Evolutionary conservation across 2,329 filamentous ascomycete genomes (phyloP).

Genomic region (Anisogramma anomala): DNA sequence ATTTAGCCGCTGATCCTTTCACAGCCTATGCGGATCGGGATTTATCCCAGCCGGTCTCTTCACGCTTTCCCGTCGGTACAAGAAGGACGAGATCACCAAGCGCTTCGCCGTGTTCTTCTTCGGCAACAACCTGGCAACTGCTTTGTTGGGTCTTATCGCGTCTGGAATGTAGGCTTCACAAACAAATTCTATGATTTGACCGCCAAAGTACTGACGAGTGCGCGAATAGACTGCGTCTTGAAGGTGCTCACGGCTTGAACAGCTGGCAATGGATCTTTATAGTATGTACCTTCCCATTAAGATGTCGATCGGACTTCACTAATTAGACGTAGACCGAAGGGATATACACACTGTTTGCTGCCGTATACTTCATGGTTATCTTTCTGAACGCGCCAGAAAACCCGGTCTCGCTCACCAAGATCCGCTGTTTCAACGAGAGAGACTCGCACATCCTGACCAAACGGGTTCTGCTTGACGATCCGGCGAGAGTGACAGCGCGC

Average conservation of each 20-base stretch:
- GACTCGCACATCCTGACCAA: constrained; percentile 25
- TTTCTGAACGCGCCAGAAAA: constrained; percentile 20
- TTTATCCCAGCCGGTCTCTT: constrained; percentile 37
- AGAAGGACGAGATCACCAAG: constrained; percentile 32
- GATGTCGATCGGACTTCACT: not conserved
- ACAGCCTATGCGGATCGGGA: constrained; percentile 26
- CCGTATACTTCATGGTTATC: constrained; percentile 21
- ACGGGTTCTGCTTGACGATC: constrained; percentile 25
- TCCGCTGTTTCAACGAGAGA: constrained; percentile 9
- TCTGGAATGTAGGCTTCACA: constrained; percentile 25
- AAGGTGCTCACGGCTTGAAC: constrained; percentile 20
- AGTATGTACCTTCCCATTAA: constrained; percentile 11
- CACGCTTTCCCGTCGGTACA: constrained; percentile 38
- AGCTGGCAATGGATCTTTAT: constrained; percentile 28
- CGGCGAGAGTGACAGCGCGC: constrained; percentile 23
- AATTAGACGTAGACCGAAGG: constrained; percentile 22
- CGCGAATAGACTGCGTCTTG: constrained; percentile 20
- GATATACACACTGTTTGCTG: constrained; percentile 25
- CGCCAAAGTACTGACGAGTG: not conserved
- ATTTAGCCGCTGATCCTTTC: not conserved
- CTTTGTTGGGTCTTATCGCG: constrained; percentile 29
- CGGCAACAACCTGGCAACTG: constrained; percentile 31
- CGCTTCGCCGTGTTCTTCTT: constrained; percentile 34
- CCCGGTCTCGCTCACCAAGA: constrained; percentile 4
- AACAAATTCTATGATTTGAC: not conserved